Evolutionary conservation across 345 rosid genomes (phyloP), one percentile per base, ranked within the genome.

Genomic region (Euphorbia peplus): DNA sequence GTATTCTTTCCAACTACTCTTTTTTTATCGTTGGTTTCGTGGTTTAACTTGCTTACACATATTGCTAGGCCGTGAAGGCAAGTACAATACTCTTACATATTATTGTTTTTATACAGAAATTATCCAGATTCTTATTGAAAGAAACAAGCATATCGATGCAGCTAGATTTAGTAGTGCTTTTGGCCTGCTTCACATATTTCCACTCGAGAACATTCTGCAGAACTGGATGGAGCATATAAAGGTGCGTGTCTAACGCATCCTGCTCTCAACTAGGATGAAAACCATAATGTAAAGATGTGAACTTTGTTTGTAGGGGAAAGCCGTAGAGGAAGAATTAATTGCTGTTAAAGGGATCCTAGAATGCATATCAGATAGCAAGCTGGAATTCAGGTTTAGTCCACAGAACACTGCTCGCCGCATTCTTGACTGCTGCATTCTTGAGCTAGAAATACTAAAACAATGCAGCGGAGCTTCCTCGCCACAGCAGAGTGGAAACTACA

Each of bases 351-450:
- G 69, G 21, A 46, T 65, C 6, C 46, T 47, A 7, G 62, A 70
- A 77, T 80, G 76, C 60, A 44, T 75, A 22, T 61, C 50, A 11
- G 67, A 57, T 51, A 63, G 60, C 72, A 66, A 66, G 62, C 60
- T 80, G 21, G 80, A 70, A 30, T 73, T 70, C 0, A 19, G 25
- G 44, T 13, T 37, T 24, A 6, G 7, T 4, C n/a, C 64, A 22
- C 37, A 67, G 60, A 14, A 44, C 15, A 22, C 72, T 32, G 44
- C 48, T 35, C 3, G 46, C 8, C n/a, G 29, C 63, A 63, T 32
- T 32, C 37, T 32, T 3, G 37, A 32, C 37, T 6, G 37, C 37
- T 32, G 37, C 37, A 32, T 80, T 51, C 18, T 19, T 41, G 7
- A 30, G 41, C 67, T 82, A 6, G 37, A 32, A 32, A 32, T 32